Percentiles rank a stretch among this genome's conserved stretches.
phyloP scores from a whole-genome alignment of 2,329 filamentous ascomycete genomes.

The Amesomyces nigricolor region DNA sequence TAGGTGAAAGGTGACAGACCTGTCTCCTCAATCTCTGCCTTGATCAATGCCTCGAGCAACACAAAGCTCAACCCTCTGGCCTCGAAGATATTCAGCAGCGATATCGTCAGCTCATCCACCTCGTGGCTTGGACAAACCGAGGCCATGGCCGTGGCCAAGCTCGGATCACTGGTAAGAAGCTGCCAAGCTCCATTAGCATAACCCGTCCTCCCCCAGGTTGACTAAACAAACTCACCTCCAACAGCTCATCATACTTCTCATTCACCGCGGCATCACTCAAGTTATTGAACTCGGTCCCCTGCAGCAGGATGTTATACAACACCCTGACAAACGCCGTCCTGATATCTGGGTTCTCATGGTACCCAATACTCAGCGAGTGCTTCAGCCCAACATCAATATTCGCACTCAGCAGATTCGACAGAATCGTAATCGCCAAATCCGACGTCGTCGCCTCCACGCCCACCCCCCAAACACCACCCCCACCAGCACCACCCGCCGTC shows the following conservation, averaged over 20 bases:
- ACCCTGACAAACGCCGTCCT: constrained; percentile 66
- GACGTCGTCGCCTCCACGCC: constrained; percentile 41
- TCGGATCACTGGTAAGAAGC: constrained; percentile 58
- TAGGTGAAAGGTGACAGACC: constrained; percentile 35
- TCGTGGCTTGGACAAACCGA: constrained; percentile 62
- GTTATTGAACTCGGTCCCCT: constrained; percentile 65
- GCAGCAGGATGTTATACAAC: constrained; percentile 64
- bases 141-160: constrained; percentile 58
- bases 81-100: constrained; percentile 64
- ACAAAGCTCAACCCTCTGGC: constrained; percentile 58
- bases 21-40: constrained; percentile 63
- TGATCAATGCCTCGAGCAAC: constrained; percentile 60
- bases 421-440: constrained; percentile 60
- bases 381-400: constrained; percentile 68
- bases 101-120: constrained; percentile 63
- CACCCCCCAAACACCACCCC: too few relatives aligned
- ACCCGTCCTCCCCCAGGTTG: too few relatives aligned
- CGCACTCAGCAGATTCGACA: constrained; percentile 64
- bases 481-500: too few relatives aligned
- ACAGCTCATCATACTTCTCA: constrained; percentile 62
- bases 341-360: constrained; percentile 65
- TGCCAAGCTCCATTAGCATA: constrained; percentile 28
- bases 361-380: constrained; percentile 63
- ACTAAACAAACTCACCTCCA: constrained; percentile 52
- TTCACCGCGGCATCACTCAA: constrained; percentile 61